Evolutionary conservation across 164 flowering plant genomes (phyloP).

Genomic region (Warburgia ugandensis): DNA sequence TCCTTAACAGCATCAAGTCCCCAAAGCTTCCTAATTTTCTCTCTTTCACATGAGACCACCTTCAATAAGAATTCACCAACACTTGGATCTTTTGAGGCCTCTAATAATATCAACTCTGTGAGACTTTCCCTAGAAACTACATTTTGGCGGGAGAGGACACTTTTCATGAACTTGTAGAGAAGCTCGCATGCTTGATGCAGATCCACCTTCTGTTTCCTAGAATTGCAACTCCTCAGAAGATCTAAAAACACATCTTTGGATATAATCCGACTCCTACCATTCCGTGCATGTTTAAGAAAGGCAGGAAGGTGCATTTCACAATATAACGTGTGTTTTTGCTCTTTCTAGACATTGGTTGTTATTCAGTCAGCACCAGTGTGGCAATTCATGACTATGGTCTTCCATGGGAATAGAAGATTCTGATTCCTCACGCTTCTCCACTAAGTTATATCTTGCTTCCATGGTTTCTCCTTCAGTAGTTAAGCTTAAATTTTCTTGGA

Average conservation of each 20-base stretch:
- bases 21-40: slow-evolving; percentile 68
- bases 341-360: slow-evolving; percentile 45
- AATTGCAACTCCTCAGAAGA: slow-evolving; percentile 48
- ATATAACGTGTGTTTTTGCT: slow-evolving; percentile 62
- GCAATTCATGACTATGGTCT: slow-evolving; percentile 18
- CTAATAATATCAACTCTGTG: slow-evolving; percentile 79
- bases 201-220: slow-evolving; percentile 50
- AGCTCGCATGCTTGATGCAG: slow-evolving; percentile 88
- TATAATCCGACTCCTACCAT: slow-evolving; percentile 81
- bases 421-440: slow-evolving; percentile 23
- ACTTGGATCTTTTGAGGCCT: slow-evolving; percentile 63
- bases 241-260: slow-evolving; percentile 78
- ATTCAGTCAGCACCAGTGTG: slow-evolving; percentile 27
- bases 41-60: slow-evolving; percentile 68
- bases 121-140: slow-evolving; percentile 76
- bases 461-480: slow-evolving; percentile 19
- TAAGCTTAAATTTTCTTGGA: slow-evolving; percentile 28
- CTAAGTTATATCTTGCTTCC: slow-evolving; percentile 18
- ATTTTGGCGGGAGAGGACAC: slow-evolving; percentile 56
- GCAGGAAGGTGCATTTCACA: slow-evolving; percentile 88
- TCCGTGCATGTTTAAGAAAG: slow-evolving; percentile 94
- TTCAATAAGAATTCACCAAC: slow-evolving; percentile 52
- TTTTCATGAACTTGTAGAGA: slow-evolving; percentile 66
- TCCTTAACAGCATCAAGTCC: slow-evolving; percentile 36
- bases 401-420: slow-evolving; percentile 9